Percentiles rank a stretch among this genome's conserved stretches.
Conservation (phyloP, 129 eudicot species). For the Helichrysum umbraculigerum region DNA sequence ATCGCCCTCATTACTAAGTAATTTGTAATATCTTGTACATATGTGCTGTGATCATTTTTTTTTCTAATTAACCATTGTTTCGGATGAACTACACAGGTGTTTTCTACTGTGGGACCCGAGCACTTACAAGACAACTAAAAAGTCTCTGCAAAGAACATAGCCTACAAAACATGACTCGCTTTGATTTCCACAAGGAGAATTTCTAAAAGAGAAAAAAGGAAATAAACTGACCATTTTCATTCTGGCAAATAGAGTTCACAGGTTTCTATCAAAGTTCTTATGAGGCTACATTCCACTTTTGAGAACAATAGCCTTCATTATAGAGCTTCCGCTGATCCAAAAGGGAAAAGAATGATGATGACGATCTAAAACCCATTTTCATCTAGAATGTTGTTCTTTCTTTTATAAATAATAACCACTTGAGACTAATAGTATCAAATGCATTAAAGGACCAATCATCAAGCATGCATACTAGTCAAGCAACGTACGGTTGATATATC, state of each 20-base stretch:
- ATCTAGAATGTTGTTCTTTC: slow-evolving; percentile 1
- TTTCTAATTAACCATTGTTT: background rate
- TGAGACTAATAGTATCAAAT: background rate
- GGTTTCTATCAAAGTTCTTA: slow-evolving; percentile 25
- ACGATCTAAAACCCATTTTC: slow-evolving; percentile 8
- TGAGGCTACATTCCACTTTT: slow-evolving; percentile 17
- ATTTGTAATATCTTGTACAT: background rate
- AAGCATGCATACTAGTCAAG: background rate
- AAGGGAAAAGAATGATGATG: slow-evolving; percentile 11
- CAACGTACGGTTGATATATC: slow-evolving; percentile 2
- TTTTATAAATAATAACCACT: background rate
- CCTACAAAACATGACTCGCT: slow-evolving; percentile 50
- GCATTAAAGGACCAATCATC: background rate
- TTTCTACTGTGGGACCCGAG: slow-evolving; percentile 80
- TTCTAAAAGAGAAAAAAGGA: slow-evolving; percentile 37
- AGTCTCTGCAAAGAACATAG: slow-evolving; percentile 73
- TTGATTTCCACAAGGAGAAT: slow-evolving; percentile 87
- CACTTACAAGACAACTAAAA: slow-evolving; percentile 55
- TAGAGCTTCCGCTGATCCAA: slow-evolving; percentile 10
- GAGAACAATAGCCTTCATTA: background rate
- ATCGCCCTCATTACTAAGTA: background rate
- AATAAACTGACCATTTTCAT: slow-evolving; percentile 8
- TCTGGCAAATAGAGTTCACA: slow-evolving; percentile 18
- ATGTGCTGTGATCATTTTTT: too few species aligned
- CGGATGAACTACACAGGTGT: slow-evolving; percentile 73